These are phyloP conservation scores for Echeveria elegans DNA, from an alignment of 164 flowering plant species.

Conservation along the genomic window DNA sequence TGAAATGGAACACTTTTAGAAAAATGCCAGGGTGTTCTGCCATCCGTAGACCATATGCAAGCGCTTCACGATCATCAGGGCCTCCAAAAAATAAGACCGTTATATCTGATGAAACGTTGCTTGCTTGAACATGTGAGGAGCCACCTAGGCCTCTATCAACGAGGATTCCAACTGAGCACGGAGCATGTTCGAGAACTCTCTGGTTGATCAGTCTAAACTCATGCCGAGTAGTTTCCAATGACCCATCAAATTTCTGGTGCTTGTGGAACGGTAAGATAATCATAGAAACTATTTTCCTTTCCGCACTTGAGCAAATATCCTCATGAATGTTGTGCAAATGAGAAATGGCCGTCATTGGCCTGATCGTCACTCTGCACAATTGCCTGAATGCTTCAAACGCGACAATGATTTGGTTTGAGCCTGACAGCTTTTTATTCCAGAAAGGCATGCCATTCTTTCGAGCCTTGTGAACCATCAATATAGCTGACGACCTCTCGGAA, in stretches of 20 bases:
- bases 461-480: constrained; percentile 24
- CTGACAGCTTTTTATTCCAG: constrained; percentile 15
- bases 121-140: constrained; percentile 20
- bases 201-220: constrained; percentile 17
- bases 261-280: constrained; percentile 30
- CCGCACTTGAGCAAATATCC: constrained; percentile 25
- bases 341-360: constrained; percentile 29
- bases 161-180: constrained; percentile 31
- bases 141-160: constrained; percentile 32
- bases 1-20: constrained; percentile 14
- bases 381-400: constrained; percentile 25
- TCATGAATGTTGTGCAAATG: constrained; percentile 19
- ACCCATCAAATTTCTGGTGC: constrained; percentile 21
- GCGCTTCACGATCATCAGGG: constrained; percentile 26
- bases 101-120: constrained; percentile 17
- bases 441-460: constrained; percentile 19
- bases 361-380: constrained; percentile 16
- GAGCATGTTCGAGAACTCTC: constrained; percentile 20
- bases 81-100: constrained; percentile 25
- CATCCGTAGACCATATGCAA: constrained; percentile 20
- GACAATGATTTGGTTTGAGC: constrained; percentile 15
- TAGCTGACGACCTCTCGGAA: constrained; percentile 22
- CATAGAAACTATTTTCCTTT: constrained; percentile 17
- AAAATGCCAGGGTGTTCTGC: constrained; percentile 23
- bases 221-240: constrained; percentile 16